phyloP scores from a whole-genome alignment of 176 grass and related monocot genomes.

The Hordeum marinum region DNA sequence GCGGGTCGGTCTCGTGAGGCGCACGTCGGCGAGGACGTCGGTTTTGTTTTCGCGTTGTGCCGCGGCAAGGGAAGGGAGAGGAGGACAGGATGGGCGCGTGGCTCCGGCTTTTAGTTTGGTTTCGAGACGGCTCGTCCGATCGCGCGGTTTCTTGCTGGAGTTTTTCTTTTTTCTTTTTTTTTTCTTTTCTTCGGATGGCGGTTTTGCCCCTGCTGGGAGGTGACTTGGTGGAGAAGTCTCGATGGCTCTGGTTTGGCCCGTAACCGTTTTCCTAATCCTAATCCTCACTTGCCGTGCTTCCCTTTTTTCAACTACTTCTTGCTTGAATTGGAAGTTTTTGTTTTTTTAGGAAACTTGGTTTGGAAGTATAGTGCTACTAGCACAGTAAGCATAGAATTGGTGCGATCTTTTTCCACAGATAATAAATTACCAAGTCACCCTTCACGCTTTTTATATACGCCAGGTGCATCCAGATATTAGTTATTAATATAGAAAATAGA shows the following conservation, averaged over 20 bases:
- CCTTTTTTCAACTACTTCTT: not conserved
- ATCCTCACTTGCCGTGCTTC: not conserved
- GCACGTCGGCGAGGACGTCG: constrained; percentile 28
- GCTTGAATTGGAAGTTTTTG: constrained; percentile 18
- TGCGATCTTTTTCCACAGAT: too few relatives aligned
- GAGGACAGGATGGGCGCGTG: not conserved
- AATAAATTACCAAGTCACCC: too few relatives aligned
- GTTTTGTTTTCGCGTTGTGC: not conserved
- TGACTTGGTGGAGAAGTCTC: constrained; percentile 45
- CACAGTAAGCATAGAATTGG: too few relatives aligned
- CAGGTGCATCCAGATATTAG: too few relatives aligned
- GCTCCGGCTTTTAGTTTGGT: not conserved
- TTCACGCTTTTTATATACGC: too few relatives aligned
- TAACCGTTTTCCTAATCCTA: constrained; percentile 5
- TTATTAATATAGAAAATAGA: too few relatives aligned
- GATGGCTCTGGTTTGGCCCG: constrained; percentile 12
- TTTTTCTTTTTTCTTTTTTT: too few relatives aligned
- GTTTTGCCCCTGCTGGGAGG: constrained; percentile 7
- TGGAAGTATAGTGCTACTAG: not conserved
- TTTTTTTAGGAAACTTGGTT: not conserved
- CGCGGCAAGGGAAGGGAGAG: not conserved
- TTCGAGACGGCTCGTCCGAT: not conserved
- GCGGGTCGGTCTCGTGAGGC: constrained; percentile 18
- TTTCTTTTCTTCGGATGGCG: not conserved
- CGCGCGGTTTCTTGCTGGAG: not conserved